Conservation (phyloP, 1,284 basidiomycete species). For the Trametes versicolor region DNA sequence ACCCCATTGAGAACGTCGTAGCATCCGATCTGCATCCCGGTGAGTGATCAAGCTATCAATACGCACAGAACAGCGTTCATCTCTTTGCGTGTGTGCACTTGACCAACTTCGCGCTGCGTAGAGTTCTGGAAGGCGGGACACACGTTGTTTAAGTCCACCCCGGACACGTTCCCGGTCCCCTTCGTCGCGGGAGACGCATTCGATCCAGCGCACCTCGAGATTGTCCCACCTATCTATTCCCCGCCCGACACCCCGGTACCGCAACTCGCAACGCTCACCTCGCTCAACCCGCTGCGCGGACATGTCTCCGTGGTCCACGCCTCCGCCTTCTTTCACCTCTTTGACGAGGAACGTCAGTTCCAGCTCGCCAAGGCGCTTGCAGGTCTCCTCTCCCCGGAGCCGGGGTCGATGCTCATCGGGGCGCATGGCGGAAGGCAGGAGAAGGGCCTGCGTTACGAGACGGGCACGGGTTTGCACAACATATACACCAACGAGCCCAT, state of each 20-base stretch:
- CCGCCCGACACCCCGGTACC: constrained; percentile 41
- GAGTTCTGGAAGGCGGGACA: constrained; percentile 38
- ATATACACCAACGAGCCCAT: constrained; percentile 5
- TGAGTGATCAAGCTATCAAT: constrained; percentile 29
- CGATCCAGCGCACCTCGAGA: constrained; percentile 44
- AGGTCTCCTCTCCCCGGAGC: constrained; percentile 48
- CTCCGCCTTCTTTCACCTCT: constrained; percentile 59
- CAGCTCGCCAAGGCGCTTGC: constrained; percentile 50
- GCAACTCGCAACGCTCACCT: constrained; percentile 45
- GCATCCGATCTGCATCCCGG: constrained; percentile 47
- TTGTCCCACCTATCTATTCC: constrained; percentile 34
- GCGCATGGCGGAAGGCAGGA: constrained; percentile 37
- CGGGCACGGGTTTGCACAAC: constrained; percentile 10
- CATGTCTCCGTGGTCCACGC: constrained; percentile 55
- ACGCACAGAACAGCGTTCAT: no score
- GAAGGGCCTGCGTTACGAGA: constrained; percentile 31
- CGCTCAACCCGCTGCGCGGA: constrained; percentile 52
- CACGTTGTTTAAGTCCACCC: constrained; percentile 42
- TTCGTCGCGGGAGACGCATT: constrained; percentile 57
- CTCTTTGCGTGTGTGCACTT: background rate
- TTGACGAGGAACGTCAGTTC: constrained; percentile 51
- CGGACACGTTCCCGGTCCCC: constrained; percentile 51
- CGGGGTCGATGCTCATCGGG: constrained; percentile 49
- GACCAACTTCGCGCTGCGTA: background rate
- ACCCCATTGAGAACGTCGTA: constrained; percentile 45